These are phyloP conservation scores for Ascochyta pisi DNA, from an alignment of 2,329 filamentous ascomycete genomes.

Conservation along the genomic window DNA sequence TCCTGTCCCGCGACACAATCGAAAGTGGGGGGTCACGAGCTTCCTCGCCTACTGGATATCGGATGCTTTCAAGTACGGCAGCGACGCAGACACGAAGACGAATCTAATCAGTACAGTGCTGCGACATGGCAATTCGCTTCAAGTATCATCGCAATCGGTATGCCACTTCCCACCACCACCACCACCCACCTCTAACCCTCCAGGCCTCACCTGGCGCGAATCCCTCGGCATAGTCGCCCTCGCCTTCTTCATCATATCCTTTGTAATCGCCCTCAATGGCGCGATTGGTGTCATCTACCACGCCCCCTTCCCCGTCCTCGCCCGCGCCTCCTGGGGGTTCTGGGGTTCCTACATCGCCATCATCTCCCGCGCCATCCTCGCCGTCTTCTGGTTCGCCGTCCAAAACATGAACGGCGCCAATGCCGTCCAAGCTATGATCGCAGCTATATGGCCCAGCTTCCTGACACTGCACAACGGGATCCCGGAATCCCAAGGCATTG, in stretches of 20 bases:
- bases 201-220: conserved; percentile 63
- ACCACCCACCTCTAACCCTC: neutral
- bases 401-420: conserved; percentile 70
- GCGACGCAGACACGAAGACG: no score
- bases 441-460: conserved; percentile 66
- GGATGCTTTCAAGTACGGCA: conserved; percentile 57
- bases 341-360: conserved; percentile 64
- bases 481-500: conserved; percentile 60
- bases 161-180: neutral
- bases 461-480: conserved; percentile 61
- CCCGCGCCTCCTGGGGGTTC: conserved; percentile 64
- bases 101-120: conserved; percentile 32
- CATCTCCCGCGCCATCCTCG: conserved; percentile 60
- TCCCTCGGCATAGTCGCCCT: conserved; percentile 61
- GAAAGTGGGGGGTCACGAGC: conserved; percentile 56
- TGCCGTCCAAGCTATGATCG: conserved; percentile 58
- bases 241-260: conserved; percentile 60
- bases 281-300: conserved; percentile 57
- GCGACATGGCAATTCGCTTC: conserved; percentile 62
- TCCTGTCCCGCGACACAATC: conserved; percentile 52
- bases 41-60: conserved; percentile 61
- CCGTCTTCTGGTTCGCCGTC: conserved; percentile 70
- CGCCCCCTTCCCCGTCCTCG: conserved; percentile 63
- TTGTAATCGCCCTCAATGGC: conserved; percentile 68
- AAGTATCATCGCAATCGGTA: conserved; percentile 49